Base-by-base conservation (phyloP, 179 eudicot genomes). In the Carnegiea gigantea region DNA sequence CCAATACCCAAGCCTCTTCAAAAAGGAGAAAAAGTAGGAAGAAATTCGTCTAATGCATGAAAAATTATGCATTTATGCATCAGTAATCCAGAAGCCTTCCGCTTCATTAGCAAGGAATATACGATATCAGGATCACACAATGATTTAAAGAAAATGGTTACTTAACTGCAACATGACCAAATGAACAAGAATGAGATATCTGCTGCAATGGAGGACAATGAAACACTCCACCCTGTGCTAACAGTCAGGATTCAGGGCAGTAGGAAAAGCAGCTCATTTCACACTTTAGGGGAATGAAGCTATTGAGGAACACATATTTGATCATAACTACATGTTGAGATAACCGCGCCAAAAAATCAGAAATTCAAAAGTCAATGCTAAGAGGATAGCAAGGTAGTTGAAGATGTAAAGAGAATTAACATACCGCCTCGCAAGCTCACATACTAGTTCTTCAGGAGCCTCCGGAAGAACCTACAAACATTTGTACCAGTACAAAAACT, bases 351-450 rank as follows among this genome's bases (percentile, higher is more conserved):
- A 3, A 40, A 40, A 40, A 40, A 40, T 40, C 44, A 5, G 3
- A 33, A 33, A 2, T 33, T 40, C 44, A 5, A 1, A 33, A 33
- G 36, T 33, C 36, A 3, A 33, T 33, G 36, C 36, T 0, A 33
- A 33, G 36, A 33, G 36, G 36, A 33, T 33, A 33, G 36, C 36
- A 40, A 40, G 44, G 15, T 2, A 11, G 15, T 10, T 11, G 46
- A 73, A 79, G 49, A 20, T 8, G 46, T 72, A 60, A 24, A 28
- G 78, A 40, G 70, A 15, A n/a, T 76, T 76, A 67, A 78, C 93
- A 54, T 89, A 95, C 99, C 99, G 83, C 90, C 95, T 89, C 82
- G 99, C 94, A 21, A 95, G 90, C 87, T 95, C 98, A 75, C 91
- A 87, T 70, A 95, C 96, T 77, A 95, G 96, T 83, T 95, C 98